Conservation (phyloP, 1,139 yeast genomes). For the Yamadazyma triangularis region DNA sequence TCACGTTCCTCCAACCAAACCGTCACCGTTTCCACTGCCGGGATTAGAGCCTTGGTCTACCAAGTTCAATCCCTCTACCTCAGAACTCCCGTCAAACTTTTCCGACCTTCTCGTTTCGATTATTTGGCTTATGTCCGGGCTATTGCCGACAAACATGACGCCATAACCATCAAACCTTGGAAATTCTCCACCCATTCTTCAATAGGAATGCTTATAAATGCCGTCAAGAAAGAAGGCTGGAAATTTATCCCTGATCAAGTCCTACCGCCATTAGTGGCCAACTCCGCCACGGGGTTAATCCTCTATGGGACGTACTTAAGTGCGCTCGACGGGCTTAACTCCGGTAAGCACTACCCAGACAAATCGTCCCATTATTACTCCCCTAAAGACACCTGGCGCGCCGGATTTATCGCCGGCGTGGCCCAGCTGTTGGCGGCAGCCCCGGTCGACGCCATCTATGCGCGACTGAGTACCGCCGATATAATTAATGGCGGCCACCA, state of each 20-base stretch:
- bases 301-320: slow-evolving; percentile 77
- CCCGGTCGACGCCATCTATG: slow-evolving; percentile 86
- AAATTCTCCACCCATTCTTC: slow-evolving; percentile 71
- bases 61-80: slow-evolving; percentile 76
- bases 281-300: slow-evolving; percentile 81
- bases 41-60: slow-evolving; percentile 75
- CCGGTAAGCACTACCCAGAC: no score
- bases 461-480: slow-evolving; percentile 75
- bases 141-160: slow-evolving; percentile 43
- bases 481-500: slow-evolving; percentile 63
- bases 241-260: slow-evolving; percentile 77
- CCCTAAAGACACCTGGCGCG: slow-evolving; percentile 59
- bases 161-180: slow-evolving; percentile 55
- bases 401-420: slow-evolving; percentile 84
- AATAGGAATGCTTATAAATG: slow-evolving; percentile 65
- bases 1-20: slow-evolving; percentile 28
- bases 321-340: slow-evolving; percentile 35
- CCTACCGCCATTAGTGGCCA: slow-evolving; percentile 82
- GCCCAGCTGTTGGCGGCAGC: slow-evolving; percentile 91
- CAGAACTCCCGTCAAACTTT: slow-evolving; percentile 79
- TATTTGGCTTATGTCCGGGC: slow-evolving; percentile 66
- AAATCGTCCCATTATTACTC: no score
- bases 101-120: slow-evolving; percentile 87
- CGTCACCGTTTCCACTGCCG: slow-evolving; percentile 62
- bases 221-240: slow-evolving; percentile 81